A percentile compares a stretch with the other conserved stretches of the same genome.
These are phyloP conservation scores for Akanthomyces dipterigenus DNA, from an alignment of 2,329 filamentous ascomycete genomes.

Conservation along the genomic window DNA sequence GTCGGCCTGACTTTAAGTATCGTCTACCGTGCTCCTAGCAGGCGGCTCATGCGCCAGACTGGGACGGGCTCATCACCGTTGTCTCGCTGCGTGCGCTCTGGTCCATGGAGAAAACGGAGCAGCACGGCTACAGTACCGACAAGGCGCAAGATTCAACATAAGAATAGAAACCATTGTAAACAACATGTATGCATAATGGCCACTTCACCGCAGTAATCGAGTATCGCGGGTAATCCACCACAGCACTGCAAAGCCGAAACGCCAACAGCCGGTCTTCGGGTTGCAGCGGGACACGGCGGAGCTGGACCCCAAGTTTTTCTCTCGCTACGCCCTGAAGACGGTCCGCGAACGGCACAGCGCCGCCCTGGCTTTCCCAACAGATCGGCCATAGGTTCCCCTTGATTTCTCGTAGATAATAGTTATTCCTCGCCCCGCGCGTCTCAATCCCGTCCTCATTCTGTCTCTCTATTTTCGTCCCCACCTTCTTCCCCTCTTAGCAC, in stretches of 20 bases:
- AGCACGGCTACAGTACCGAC: no score
- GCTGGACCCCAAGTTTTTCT: constrained; percentile 4
- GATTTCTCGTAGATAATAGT: background rate
- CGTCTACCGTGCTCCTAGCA: no score
- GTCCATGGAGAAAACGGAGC: no score
- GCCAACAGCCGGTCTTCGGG: background rate
- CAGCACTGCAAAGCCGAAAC: background rate
- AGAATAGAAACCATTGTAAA: no score
- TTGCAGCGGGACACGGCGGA: constrained; percentile 8
- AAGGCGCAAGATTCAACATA: no score
- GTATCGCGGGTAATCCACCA: no score
- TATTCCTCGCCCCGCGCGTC: background rate
- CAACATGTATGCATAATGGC: no score
- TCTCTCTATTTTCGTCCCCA: background rate
- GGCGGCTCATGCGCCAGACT: no score
- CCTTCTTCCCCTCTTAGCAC: background rate
- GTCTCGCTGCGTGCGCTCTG: no score
- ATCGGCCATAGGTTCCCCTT: background rate
- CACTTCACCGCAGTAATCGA: no score
- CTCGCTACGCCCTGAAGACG: background rate
- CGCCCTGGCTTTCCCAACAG: background rate
- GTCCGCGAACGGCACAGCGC: background rate
- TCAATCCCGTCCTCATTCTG: background rate
- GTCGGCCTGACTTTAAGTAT: no score
- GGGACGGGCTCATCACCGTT: no score